Evolutionary conservation across 495 filamentous ascomycete genomes (phyloP), one percentile per base, ranked within the genome.

Genomic region (Arthonia radiata): DNA sequence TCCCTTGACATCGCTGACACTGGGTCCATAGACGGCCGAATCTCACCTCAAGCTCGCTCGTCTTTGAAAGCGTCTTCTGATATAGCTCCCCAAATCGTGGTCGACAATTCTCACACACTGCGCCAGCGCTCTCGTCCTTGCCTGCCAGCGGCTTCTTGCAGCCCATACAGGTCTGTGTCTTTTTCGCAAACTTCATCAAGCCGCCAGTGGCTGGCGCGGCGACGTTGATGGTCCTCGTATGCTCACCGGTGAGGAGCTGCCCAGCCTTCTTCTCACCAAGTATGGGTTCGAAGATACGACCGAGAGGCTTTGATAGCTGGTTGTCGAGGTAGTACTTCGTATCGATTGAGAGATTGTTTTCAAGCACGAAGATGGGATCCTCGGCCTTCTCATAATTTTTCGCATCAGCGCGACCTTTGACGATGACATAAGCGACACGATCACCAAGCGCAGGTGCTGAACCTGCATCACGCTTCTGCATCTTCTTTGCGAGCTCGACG

Each of bases 281-380:
- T 29, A 94, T 93, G 18, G 83, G 82, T 42, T 94, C 86, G 58
- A 99, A 99, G 43, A 99, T 99, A 41, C 86, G 68, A 5, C 70
- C 69, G 0, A 99, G 59, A 0, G 86, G 86, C 41, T 93, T 93
- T 4, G 86, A 71, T 4, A 99, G 72, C 48, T 99, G 86, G 46
- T 99, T 94, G 39, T 94, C 89, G 4, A 99, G 71, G 45, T 99
- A 99, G 55, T 99, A 99, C 45, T 76, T 91, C 2, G 89, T 93
- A 49, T 99, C 86, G 42, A 99, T 86, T 9, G 86, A 89, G 24
- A 99, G 62, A 37, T 93, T 94, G 59, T 99, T 74, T 43, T 99
- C 86, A 1, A 99, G 62, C 5, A 99, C 86, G 50, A 67, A 99
- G 38, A 94, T 75, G 1, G 86, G 86, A 43, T 99, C 86, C 48